These are phyloP conservation scores for Curvularia lunata DNA, from an alignment of 2,329 filamentous ascomycete genomes.

Conservation along the genomic window DNA sequence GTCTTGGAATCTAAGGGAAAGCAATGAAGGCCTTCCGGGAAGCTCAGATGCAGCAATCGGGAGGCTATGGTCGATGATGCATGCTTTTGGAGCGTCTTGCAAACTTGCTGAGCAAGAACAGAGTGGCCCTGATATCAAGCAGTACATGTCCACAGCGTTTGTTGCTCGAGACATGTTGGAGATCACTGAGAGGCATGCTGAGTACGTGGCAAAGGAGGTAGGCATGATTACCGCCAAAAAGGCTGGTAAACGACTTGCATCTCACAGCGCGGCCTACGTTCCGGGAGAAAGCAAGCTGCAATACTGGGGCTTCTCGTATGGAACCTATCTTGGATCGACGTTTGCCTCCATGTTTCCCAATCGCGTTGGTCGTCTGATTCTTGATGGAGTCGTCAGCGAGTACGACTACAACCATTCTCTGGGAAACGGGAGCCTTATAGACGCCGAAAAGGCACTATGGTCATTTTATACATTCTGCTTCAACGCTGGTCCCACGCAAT, in stretches of 20 bases:
- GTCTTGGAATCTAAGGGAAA: conserved; percentile 48
- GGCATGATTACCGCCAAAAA: conserved; percentile 5
- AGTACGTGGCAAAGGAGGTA: conserved; percentile 35
- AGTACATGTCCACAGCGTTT: conserved; percentile 55
- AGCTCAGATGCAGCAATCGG: conserved; percentile 53
- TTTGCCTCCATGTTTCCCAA: conserved; percentile 50
- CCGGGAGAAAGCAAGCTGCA: conserved; percentile 43
- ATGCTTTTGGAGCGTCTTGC: conserved; percentile 45
- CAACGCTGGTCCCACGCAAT: conserved; percentile 49
- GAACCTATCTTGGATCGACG: conserved; percentile 51
- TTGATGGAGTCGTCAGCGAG: conserved; percentile 57
- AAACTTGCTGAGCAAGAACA: conserved; percentile 30
- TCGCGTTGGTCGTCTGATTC: conserved; percentile 42
- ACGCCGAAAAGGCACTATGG: conserved; percentile 53
- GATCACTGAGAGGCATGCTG: conserved; percentile 54
- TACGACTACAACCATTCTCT: conserved; percentile 45
- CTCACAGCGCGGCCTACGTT: conserved; percentile 5
- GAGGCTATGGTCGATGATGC: conserved; percentile 51
- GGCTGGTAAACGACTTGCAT: background rate
- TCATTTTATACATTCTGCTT: conserved; percentile 56
- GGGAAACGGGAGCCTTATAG: conserved; percentile 51
- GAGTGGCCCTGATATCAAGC: conserved; percentile 48
- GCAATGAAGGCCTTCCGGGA: conserved; percentile 48
- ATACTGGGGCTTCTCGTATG: conserved; percentile 58
- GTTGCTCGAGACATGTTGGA: conserved; percentile 59